Conservation (phyloP, 306 rosid genomes). For the Potentilla sterilis region DNA sequence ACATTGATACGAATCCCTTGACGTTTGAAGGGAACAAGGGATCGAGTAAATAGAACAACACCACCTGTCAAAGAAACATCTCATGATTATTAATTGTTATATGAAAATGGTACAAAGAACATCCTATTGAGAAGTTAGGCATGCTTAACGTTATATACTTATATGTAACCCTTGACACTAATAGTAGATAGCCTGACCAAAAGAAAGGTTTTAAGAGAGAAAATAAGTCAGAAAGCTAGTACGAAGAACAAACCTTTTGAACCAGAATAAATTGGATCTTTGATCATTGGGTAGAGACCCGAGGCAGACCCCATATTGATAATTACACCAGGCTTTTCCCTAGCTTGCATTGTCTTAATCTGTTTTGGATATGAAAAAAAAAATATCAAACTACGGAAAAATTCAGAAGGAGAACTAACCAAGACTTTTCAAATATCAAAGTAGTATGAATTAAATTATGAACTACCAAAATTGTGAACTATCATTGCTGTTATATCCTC, state of each 20-base stretch:
- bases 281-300: constrained; percentile 78
- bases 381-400: neutral
- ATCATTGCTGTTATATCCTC: neutral
- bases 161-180: neutral
- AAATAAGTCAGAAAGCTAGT: constrained; percentile 1
- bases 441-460: neutral
- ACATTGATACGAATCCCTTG: constrained; percentile 88
- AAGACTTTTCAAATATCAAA: neutral
- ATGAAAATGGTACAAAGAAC: neutral
- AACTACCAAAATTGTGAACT: neutral
- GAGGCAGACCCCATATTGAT: constrained; percentile 89
- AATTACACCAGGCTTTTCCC: constrained; percentile 71
- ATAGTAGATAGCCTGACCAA: constrained; percentile 13
- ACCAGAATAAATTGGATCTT: constrained; percentile 67
- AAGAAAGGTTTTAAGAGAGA: constrained; percentile 10
- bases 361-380: constrained; percentile 37
- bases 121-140: constrained; percentile 5
- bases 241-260: constrained; percentile 69
- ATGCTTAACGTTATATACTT: neutral
- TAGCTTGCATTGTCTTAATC: constrained; percentile 70
- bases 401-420: constrained; percentile 2
- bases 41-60: constrained; percentile 79
- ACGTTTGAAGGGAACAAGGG: constrained; percentile 61
- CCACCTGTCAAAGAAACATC: constrained; percentile 56
- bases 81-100: neutral